These are phyloP conservation scores for Acaromyces ingoldii DNA, from an alignment of 1,284 basidiomycete genomes.

Conservation along the genomic window DNA sequence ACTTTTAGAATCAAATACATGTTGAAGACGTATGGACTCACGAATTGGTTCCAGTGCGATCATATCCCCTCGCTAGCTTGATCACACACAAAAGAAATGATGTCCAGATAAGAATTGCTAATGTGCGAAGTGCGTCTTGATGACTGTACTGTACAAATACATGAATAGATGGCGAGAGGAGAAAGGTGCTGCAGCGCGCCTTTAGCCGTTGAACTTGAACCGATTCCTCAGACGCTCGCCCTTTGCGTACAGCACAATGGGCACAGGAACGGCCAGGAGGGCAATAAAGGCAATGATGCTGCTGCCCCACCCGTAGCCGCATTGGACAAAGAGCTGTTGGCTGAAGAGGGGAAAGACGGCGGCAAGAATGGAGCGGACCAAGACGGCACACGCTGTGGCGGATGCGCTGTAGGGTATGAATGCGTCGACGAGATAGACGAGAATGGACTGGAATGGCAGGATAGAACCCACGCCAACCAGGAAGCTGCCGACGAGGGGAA, in stretches of 20 bases:
- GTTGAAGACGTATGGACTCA: too few relatives aligned
- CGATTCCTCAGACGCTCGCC: constrained; percentile 47
- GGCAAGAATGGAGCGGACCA: constrained; percentile 51
- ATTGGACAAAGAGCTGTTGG: constrained; percentile 52
- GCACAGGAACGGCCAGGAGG: constrained; percentile 53
- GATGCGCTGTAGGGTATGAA: constrained; percentile 56
- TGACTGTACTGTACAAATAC: too few relatives aligned
- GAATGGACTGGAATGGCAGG: constrained; percentile 54
- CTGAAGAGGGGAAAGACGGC: constrained; percentile 54
- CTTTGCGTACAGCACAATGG: constrained; percentile 52
- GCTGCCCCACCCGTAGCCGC: constrained; percentile 55
- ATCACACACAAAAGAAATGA: too few relatives aligned
- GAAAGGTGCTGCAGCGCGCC: too few relatives aligned
- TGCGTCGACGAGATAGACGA: constrained; percentile 54
- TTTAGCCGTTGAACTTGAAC: constrained; percentile 30
- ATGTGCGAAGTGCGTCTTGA: too few relatives aligned
- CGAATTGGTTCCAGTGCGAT: too few relatives aligned
- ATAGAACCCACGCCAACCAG: constrained; percentile 43
- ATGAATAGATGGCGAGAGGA: too few relatives aligned
- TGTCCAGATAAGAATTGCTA: too few relatives aligned
- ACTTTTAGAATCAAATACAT: too few relatives aligned
- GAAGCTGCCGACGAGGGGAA: constrained; percentile 34
- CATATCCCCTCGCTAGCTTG: too few relatives aligned
- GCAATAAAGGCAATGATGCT: constrained; percentile 53
- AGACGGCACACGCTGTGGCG: constrained; percentile 52